Evolutionary conservation across 495 filamentous ascomycete species (phyloP).

Genomic region (Platismatia glauca): DNA sequence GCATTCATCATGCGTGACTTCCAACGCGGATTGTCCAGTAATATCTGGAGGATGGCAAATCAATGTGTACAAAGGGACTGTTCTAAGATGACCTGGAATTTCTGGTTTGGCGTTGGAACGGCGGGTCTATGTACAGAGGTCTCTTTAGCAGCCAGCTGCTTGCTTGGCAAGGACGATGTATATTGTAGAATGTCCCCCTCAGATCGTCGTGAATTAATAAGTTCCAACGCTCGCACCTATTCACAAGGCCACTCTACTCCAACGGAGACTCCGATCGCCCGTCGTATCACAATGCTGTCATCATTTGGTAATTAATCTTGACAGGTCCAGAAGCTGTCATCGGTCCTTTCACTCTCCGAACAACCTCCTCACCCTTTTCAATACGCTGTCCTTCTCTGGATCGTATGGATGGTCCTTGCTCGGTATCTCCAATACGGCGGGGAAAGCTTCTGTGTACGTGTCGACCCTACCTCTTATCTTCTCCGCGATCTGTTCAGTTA

Average conservation of each 20-base stretch:
- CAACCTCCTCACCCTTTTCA: constrained; percentile 79
- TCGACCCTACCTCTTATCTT: constrained; percentile 71
- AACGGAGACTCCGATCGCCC: neutral
- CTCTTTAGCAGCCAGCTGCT: neutral
- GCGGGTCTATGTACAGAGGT: neutral
- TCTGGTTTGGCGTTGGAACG: neutral
- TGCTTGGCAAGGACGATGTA: neutral
- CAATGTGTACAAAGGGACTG: neutral
- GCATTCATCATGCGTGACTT: neutral
- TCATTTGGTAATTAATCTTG: neutral
- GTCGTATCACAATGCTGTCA: neutral
- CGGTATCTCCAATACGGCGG: constrained; percentile 77
- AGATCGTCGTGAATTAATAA: neutral
- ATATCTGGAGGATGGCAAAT: neutral
- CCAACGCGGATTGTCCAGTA: neutral
- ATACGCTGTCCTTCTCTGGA: constrained; percentile 96
- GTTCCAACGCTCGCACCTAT: neutral
- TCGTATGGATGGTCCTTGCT: constrained; percentile 99
- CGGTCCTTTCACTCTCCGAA: constrained; percentile 70
- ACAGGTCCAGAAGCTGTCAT: neutral
- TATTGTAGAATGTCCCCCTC: neutral
- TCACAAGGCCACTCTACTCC: neutral
- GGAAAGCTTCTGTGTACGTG: constrained; percentile 46
- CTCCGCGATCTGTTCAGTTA: constrained; percentile 64
- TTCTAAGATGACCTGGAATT: neutral